Conservation (phyloP, 1,284 basidiomycete species). For the Microbotryum lychnidis-dioicae region DNA sequence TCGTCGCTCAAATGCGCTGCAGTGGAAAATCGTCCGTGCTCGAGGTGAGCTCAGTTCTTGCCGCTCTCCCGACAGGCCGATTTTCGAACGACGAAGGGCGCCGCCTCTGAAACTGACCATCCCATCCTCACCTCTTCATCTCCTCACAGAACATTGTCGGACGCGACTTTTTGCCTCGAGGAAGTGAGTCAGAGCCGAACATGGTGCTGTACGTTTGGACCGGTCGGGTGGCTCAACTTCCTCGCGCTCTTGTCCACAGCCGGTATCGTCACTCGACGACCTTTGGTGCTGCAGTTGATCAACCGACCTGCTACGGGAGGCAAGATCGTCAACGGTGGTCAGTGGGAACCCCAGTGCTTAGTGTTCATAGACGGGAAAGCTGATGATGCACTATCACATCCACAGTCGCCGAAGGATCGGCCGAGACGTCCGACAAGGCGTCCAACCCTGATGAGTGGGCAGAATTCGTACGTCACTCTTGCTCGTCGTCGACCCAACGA, state of each 20-base stretch:
- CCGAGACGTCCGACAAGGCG: slow-evolving; percentile 43
- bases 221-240: not conserved
- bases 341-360: too few species aligned
- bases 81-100: not conserved
- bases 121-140: not conserved
- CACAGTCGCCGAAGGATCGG: slow-evolving; percentile 16
- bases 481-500: not conserved
- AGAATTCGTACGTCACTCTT: slow-evolving; percentile 63
- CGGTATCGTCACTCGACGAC: slow-evolving; percentile 89
- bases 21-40: slow-evolving; percentile 48
- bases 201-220: not conserved
- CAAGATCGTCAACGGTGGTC: not conserved
- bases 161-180: slow-evolving; percentile 91
- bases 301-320: slow-evolving; percentile 51
- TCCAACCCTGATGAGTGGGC: slow-evolving; percentile 94
- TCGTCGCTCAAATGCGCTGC: not conserved
- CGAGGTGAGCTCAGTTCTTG: slow-evolving; percentile 39
- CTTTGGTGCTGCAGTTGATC: slow-evolving; percentile 79
- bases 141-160: slow-evolving; percentile 77
- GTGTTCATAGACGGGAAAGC: not conserved
- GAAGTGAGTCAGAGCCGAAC: slow-evolving; percentile 46
- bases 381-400: not conserved
- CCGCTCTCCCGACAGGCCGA: not conserved
- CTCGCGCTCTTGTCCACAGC: slow-evolving; percentile 19
- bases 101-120: not conserved